Evolutionary conservation across 768 basidiomycete genomes (phyloP).

Genomic region (Imleria badia): DNA sequence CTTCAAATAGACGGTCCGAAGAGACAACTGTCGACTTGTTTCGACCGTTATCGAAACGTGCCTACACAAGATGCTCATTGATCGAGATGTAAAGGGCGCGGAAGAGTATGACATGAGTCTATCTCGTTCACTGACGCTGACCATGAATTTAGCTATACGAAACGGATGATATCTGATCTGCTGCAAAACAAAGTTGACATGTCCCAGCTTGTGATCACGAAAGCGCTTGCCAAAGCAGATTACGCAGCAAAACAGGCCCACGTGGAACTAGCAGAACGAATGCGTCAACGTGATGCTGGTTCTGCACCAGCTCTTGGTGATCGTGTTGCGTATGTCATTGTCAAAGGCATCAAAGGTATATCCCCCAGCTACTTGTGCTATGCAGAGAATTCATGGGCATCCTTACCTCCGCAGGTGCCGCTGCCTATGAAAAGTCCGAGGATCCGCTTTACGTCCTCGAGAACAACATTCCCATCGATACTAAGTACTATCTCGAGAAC

Average conservation of each 20-base stretch:
- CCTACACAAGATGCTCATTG: slow-evolving; percentile 95
- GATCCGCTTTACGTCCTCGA: slow-evolving; percentile 97
- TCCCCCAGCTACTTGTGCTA: neutral
- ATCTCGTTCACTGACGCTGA: slow-evolving; percentile 18
- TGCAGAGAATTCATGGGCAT: neutral
- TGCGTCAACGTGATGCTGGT: slow-evolving; percentile 95
- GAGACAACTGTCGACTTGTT: slow-evolving; percentile 98
- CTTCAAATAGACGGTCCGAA: slow-evolving; percentile 78
- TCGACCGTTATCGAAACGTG: slow-evolving; percentile 98
- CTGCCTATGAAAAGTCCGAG: slow-evolving; percentile 98
- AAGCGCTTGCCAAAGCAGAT: slow-evolving; percentile 90
- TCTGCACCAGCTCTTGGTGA: slow-evolving; percentile 98
- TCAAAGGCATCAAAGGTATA: slow-evolving; percentile 91
- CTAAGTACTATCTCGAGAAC: slow-evolving; percentile 96
- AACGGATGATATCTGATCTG: slow-evolving; percentile 90
- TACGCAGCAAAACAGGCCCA: slow-evolving; percentile 96
- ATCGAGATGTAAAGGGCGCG: slow-evolving; percentile 90
- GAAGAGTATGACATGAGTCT: slow-evolving; percentile 62
- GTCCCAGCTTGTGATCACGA: slow-evolving; percentile 99
- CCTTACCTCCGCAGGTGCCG: slow-evolving; percentile 61
- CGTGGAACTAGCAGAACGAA: slow-evolving; percentile 91
- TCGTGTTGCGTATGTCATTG: slow-evolving; percentile 97
- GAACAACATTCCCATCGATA: slow-evolving; percentile 97
- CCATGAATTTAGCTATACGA: slow-evolving; percentile 69
- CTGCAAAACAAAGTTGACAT: slow-evolving; percentile 97